Conservation (phyloP, 495 filamentous ascomycete species). For the Collariella sp. region DNA sequence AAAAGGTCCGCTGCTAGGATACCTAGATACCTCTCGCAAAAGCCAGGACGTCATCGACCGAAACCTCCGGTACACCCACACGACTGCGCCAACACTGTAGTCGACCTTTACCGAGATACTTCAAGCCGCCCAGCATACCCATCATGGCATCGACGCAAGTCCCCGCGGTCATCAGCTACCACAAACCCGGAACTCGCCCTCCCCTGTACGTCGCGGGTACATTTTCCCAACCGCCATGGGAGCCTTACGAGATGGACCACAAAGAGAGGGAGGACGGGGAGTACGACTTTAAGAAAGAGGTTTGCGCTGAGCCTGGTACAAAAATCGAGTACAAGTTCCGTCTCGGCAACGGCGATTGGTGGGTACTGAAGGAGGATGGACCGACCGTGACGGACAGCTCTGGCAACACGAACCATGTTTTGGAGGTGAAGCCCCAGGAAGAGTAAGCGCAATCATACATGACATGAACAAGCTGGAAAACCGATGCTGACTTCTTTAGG, state of each 20-base stretch:
- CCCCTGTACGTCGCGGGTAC: conserved; percentile 59
- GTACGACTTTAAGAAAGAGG: conserved; percentile 38
- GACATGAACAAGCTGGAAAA: too few relatives aligned
- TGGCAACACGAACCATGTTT: conserved; percentile 53
- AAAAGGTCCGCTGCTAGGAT: too few relatives aligned
- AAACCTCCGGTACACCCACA: too few relatives aligned
- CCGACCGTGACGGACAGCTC: conserved; percentile 45
- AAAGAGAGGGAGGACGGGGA: conserved; percentile 35
- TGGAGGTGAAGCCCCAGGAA: conserved; percentile 30
- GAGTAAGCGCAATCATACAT: conserved; percentile 5
- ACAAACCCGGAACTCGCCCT: conserved; percentile 46
- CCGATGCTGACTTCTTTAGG: not conserved
- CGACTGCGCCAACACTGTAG: not conserved
- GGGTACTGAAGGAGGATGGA: conserved; percentile 51
- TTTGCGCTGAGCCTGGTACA: conserved; percentile 37
- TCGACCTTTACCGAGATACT: not conserved
- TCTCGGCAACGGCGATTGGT: conserved; percentile 53
- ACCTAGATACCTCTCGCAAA: too few relatives aligned
- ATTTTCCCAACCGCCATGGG: conserved; percentile 57
- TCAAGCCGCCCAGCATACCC: not conserved
- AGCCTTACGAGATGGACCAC: conserved; percentile 50
- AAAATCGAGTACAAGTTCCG: conserved; percentile 65
- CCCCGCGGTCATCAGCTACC: conserved; percentile 48
- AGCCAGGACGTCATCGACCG: too few relatives aligned
- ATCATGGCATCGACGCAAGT: conserved; percentile 33